phyloP scores from a whole-genome alignment of 2,329 filamentous ascomycete genomes.

The Ilyonectria robusta region DNA sequence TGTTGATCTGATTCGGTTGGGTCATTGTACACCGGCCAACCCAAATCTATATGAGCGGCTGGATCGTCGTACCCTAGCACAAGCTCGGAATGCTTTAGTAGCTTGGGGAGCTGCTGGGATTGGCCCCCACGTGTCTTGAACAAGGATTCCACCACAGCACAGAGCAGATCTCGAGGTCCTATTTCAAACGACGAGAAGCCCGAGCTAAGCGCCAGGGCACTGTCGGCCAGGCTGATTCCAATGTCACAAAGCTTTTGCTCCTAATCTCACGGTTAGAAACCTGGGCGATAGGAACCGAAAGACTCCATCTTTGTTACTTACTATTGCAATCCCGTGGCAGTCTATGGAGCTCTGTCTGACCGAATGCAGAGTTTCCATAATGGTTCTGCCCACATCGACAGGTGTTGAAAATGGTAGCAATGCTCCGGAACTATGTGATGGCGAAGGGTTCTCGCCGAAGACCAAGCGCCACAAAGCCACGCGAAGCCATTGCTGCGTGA shows the following conservation, averaged over 20 bases:
- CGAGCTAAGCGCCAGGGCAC: slow-evolving; percentile 24
- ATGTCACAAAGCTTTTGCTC: slow-evolving; percentile 47
- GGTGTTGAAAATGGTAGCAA: slow-evolving; percentile 32
- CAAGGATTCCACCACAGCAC: slow-evolving; percentile 39
- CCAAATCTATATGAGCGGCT: neutral
- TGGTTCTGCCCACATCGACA: slow-evolving; percentile 40
- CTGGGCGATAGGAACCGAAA: neutral
- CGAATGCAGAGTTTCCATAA: slow-evolving; percentile 38
- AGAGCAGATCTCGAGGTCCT: slow-evolving; percentile 43
- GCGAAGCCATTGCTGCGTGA: slow-evolving; percentile 45
- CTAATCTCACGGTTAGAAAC: slow-evolving; percentile 16
- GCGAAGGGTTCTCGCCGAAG: slow-evolving; percentile 30
- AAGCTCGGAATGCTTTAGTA: slow-evolving; percentile 36
- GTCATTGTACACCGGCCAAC: neutral
- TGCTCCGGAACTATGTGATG: slow-evolving; percentile 13
- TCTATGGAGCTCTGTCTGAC: slow-evolving; percentile 40
- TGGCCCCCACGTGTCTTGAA: slow-evolving; percentile 33
- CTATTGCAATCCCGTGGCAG: slow-evolving; percentile 43
- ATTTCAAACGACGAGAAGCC: slow-evolving; percentile 36
- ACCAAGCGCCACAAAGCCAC: slow-evolving; percentile 43
- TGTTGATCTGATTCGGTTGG: neutral
- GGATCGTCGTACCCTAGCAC: slow-evolving; percentile 5
- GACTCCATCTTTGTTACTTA: slow-evolving; percentile 17
- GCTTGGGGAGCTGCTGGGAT: slow-evolving; percentile 20
- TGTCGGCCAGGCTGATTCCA: slow-evolving; percentile 39